These are phyloP conservation scores for Diaporthe sp. DNA, from an alignment of 2,329 filamentous ascomycete genomes.

Conservation along the genomic window DNA sequence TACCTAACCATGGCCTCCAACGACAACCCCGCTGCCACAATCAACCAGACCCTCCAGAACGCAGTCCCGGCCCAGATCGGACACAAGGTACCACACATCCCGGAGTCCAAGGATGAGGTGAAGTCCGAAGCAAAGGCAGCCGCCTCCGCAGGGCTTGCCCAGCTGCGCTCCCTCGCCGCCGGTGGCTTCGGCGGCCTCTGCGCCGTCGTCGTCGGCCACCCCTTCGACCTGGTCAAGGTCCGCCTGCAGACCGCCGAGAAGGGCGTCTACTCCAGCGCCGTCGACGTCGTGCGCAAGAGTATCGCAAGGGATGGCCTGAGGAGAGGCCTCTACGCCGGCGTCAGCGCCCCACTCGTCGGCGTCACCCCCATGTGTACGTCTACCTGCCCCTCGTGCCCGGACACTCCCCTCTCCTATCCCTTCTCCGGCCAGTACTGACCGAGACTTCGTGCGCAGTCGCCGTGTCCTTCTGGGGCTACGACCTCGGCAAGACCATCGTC, in stretches of 20 bases:
- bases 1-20: conserved; percentile 33
- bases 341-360: conserved; percentile 92
- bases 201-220: conserved; percentile 94
- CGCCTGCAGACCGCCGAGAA: conserved; percentile 95
- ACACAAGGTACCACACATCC: conserved; percentile 58
- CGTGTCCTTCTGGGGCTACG: conserved; percentile 88
- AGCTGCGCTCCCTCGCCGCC: conserved; percentile 85
- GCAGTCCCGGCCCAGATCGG: conserved; percentile 53
- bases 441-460: conserved; percentile 63
- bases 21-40: conserved; percentile 46
- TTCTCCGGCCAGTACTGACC: conserved; percentile 26
- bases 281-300: conserved; percentile 93
- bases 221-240: conserved; percentile 98
- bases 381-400: neutral
- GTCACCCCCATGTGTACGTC: conserved; percentile 98
- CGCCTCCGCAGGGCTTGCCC: conserved; percentile 57
- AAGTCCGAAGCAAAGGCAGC: conserved; percentile 60
- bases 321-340: conserved; percentile 93
- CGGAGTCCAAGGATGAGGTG: conserved; percentile 60
- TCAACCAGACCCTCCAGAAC: conserved; percentile 52
- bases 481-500: conserved; percentile 93
- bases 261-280: conserved; percentile 89
- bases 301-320: conserved; percentile 86
- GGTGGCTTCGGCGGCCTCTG: conserved; percentile 95
- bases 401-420: neutral